phyloP scores from a whole-genome alignment of 176 grass and related monocot species.

The Puya raimondii region DNA sequence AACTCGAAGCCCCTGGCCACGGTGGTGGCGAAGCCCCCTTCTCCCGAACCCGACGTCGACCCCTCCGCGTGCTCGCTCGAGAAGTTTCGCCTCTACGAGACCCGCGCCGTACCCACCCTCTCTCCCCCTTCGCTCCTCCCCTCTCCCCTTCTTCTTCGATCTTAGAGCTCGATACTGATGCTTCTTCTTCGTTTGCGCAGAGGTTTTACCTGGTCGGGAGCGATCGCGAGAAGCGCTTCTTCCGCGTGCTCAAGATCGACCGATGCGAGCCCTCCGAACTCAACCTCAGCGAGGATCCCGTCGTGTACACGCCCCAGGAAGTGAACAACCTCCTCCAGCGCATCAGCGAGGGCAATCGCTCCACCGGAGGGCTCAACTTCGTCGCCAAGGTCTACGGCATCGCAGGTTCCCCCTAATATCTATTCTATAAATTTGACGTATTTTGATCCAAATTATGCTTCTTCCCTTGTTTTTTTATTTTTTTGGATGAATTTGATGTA shows the following conservation, averaged over 20 bases:
- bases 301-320: slow-evolving; percentile 76
- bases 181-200: slow-evolving; percentile 26
- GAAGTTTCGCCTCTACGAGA: slow-evolving; percentile 93
- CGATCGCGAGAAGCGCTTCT: slow-evolving; percentile 78
- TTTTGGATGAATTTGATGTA: background rate
- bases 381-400: slow-evolving; percentile 90
- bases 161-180: background rate
- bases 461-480: background rate
- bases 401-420: slow-evolving; percentile 32
- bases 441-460: background rate
- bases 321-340: slow-evolving; percentile 84
- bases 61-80: slow-evolving; percentile 43
- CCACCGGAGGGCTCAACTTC: slow-evolving; percentile 70
- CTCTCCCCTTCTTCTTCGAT: background rate
- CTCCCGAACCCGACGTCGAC: slow-evolving; percentile 22
- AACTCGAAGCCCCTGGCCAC: slow-evolving; percentile 37
- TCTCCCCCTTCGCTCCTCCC: too few species aligned
- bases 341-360: slow-evolving; percentile 78
- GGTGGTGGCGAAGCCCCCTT: background rate
- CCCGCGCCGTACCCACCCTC: slow-evolving; percentile 52
- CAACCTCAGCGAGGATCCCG: slow-evolving; percentile 84
- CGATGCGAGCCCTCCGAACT: slow-evolving; percentile 78
- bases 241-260: slow-evolving; percentile 96
- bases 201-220: slow-evolving; percentile 93
- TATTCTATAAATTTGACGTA: background rate